These are phyloP conservation scores for Penicillium concentricum DNA, from an alignment of 2,329 filamentous ascomycete genomes.

Conservation along the genomic window DNA sequence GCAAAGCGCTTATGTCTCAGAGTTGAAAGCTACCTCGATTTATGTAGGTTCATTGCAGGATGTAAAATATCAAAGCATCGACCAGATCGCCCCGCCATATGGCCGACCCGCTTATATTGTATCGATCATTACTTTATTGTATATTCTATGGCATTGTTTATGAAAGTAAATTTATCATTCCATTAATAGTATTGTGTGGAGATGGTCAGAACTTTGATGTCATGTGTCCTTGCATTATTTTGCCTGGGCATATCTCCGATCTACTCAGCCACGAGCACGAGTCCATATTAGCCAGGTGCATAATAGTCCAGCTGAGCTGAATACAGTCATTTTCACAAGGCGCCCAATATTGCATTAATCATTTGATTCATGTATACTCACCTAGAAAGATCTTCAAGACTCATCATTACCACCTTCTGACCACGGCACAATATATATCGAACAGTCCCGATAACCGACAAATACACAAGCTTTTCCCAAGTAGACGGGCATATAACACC, in stretches of 20 bases:
- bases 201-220: not conserved
- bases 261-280: not conserved
- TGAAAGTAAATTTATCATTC: not conserved
- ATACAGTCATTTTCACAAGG: not conserved
- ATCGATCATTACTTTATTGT: not conserved
- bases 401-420: not conserved
- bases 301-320: not conserved
- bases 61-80: not conserved
- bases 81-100: not conserved
- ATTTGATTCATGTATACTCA: not conserved
- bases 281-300: too few species aligned
- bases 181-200: not conserved
- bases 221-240: not conserved
- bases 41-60: not conserved
- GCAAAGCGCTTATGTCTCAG: not conserved
- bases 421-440: not conserved
- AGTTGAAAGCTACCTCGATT: too few species aligned
- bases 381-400: not conserved
- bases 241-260: not conserved
- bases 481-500: not conserved
- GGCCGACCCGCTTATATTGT: not conserved
- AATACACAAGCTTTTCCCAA: conserved; percentile 13
- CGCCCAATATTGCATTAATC: not conserved
- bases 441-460: not conserved
- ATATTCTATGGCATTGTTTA: not conserved